Evolutionary conservation across 805 yeast genomes (phyloP).

Genomic region (Starmera caribaea): DNA sequence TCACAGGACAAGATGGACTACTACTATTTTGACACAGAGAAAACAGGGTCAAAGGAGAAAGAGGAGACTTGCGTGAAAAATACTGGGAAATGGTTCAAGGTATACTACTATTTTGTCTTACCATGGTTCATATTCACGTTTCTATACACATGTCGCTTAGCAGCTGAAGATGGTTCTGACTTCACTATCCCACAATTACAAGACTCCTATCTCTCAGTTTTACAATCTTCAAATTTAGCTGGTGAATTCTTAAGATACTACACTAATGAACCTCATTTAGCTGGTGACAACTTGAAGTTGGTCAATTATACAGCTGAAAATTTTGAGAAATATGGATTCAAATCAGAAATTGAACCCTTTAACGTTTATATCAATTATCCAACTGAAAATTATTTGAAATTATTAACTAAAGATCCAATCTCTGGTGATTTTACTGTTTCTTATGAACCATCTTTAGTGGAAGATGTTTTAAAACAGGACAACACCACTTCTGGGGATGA

Average conservation of each 20-base stretch:
- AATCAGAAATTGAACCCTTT: constrained; percentile 42
- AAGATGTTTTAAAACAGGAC: constrained; percentile 44
- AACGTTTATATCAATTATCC: constrained; percentile 62
- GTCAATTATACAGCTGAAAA: constrained; percentile 51
- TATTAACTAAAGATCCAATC: constrained; percentile 20
- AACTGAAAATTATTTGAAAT: constrained; percentile 36
- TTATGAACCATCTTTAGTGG: constrained; percentile 43
- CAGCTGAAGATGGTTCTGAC: background rate
- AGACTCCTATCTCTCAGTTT: constrained; percentile 16
- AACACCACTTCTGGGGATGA: constrained; percentile 31
- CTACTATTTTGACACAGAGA: no score
- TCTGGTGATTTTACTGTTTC: constrained; percentile 19
- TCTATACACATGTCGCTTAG: no score
- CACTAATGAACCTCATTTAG: constrained; percentile 46
- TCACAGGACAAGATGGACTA: no score
- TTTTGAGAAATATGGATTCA: constrained; percentile 52
- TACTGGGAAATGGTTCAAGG: no score
- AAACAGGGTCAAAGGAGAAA: no score
- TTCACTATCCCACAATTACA: constrained; percentile 3
- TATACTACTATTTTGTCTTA: no score
- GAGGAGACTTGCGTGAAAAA: no score
- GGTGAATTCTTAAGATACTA: constrained; percentile 45
- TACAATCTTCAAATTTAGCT: constrained; percentile 25
- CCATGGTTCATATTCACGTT: no score
- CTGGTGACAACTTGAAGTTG: constrained; percentile 39